Base-by-base conservation (phyloP, 2,329 filamentous ascomycete species). In the Xylaria polymorpha region DNA sequence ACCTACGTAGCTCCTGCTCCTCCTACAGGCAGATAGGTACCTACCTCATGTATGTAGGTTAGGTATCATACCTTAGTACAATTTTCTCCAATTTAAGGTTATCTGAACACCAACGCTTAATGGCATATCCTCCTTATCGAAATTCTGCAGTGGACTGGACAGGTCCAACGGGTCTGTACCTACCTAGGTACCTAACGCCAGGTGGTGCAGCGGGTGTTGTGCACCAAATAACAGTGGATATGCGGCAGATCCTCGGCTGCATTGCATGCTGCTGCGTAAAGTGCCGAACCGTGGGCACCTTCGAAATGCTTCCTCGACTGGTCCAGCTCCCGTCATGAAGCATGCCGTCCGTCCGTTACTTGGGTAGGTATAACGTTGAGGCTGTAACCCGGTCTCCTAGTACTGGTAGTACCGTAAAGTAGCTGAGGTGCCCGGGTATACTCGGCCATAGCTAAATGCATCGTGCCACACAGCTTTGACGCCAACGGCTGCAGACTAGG, bases 181-280 rank as follows among this genome's bases (percentile, higher is more conserved):
- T 9, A 39, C 37, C 9, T 39, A 39, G 32, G 32, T 35, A 43
- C 15, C 5, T 43, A 12, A 10, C 5, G 10, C 5, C n/a, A n/a
- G n/a, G n/a, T n/a, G n/a, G n/a, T n/a, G n/a, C n/a, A n/a, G n/a
- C n/a, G n/a, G n/a, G n/a, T n/a, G n/a, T n/a, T n/a, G n/a, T n/a
- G 25, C 25, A 2, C 25, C 25, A 29, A 29, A 29, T 29, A 15
- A 20, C 22, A 22, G 50, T 48, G 20, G 37, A 56, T 32, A 10
- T 15, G n/a, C 37, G 64, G 64, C 37, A 67, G 22, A 67, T 62
- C 51, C 37, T 58, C 64, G 59, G 64, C 22, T n/a, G 25, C 22
- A 2, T 22, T 18, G 39, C 64, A 29, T 48, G 32, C 14, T 50
- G 25, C 25, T 14, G 37, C n/a, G 37, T 48, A 50, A 29, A 32